phyloP scores from a whole-genome alignment of 2,329 filamentous ascomycete species.

The Botrytis paeoniae region DNA sequence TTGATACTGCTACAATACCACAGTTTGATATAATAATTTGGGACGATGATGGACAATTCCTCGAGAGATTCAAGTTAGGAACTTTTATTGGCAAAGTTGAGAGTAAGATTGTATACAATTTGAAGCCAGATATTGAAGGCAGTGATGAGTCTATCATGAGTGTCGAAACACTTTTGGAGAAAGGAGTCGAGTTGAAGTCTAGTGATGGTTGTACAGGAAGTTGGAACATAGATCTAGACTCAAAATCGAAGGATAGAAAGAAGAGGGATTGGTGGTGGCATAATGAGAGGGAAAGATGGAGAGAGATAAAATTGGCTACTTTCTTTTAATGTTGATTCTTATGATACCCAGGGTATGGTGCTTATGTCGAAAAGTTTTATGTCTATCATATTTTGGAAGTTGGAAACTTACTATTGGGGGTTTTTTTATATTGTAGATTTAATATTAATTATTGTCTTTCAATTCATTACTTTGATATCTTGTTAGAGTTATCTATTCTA shows the following conservation, averaged over 20 bases:
- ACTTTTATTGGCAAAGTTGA: slow-evolving; percentile 60
- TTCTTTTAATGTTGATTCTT: slow-evolving; percentile 25
- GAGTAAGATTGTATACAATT: slow-evolving; percentile 58
- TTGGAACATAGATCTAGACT: slow-evolving; percentile 23
- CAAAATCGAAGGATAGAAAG: slow-evolving; percentile 23
- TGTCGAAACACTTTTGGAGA: slow-evolving; percentile 48
- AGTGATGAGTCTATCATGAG: slow-evolving; percentile 55
- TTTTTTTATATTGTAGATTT: not conserved
- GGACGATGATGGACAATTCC: slow-evolving; percentile 44
- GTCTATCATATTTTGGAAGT: not conserved
- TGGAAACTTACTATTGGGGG: not conserved
- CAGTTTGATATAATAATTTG: slow-evolving; percentile 57
- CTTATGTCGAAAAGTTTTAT: not conserved
- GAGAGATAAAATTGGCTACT: slow-evolving; percentile 28
- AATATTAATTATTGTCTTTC: not conserved
- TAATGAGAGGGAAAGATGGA: slow-evolving; percentile 35
- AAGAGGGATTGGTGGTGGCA: slow-evolving; percentile 36
- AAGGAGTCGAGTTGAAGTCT: slow-evolving; percentile 30
- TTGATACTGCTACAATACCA: slow-evolving; percentile 56
- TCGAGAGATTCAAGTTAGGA: slow-evolving; percentile 55
- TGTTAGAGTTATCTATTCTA: not conserved
- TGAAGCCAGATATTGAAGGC: slow-evolving; percentile 52
- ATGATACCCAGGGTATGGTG: slow-evolving; percentile 18
- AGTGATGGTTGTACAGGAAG: slow-evolving; percentile 31
- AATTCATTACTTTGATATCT: not conserved